These are phyloP conservation scores for Pleodorina starrii DNA, from an alignment of 139 green algal genomes.

Conservation along the genomic window DNA sequence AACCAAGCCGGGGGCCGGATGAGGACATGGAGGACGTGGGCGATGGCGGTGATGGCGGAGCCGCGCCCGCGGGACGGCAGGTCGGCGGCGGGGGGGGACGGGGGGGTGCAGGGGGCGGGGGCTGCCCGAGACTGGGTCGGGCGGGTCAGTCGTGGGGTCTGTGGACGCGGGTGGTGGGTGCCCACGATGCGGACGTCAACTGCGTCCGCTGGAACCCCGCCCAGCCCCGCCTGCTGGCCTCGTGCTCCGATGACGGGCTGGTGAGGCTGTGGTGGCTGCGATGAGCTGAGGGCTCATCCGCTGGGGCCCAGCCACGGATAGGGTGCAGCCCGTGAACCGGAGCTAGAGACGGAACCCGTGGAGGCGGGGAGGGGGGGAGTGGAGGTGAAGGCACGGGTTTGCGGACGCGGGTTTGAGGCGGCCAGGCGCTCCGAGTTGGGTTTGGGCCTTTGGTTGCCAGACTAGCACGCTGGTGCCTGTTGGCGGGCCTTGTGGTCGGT, in stretches of 20 bases:
- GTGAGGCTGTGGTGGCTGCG: slow-evolving; percentile 78
- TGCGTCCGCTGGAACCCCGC: slow-evolving; percentile 86
- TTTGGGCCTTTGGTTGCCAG: no score
- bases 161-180: slow-evolving; percentile 51
- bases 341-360: no score
- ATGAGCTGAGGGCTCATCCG: no score
- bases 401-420: no score
- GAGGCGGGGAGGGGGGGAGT: no score
- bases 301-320: no score
- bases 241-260: slow-evolving; percentile 79
- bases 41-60: neutral
- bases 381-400: no score
- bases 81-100: neutral
- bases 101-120: neutral
- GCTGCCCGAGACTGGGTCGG: neutral
- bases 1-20: neutral
- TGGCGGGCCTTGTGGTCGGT: no score
- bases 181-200: slow-evolving; percentile 86
- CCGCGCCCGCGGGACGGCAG: no score
- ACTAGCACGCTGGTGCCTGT: no score
- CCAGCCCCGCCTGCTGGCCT: slow-evolving; percentile 74
- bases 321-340: no score
- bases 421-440: no score
- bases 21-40: slow-evolving; percentile 4
- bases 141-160: slow-evolving; percentile 48